Conservation (phyloP, 768 basidiomycete species). For the Austroboletus festivus region DNA sequence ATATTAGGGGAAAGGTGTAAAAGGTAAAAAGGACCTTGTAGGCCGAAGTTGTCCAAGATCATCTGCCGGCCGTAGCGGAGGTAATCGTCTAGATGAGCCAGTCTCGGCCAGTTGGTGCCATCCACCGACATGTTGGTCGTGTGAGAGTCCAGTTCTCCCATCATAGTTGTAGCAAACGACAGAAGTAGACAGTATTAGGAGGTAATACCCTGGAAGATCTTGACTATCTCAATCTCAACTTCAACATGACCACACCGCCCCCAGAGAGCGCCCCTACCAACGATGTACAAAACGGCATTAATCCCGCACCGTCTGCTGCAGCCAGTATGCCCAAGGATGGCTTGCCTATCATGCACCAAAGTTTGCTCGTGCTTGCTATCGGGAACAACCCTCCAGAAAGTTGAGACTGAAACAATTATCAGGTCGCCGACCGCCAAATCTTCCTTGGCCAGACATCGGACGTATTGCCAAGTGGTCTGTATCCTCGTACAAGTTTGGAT, state of each 20-base stretch:
- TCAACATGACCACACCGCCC: conserved; percentile 16
- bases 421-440: conserved; percentile 45
- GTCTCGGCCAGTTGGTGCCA: conserved; percentile 14
- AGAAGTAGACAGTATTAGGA: background rate
- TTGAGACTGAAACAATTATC: background rate
- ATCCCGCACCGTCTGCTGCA: conserved; percentile 14
- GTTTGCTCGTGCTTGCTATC: conserved; percentile 23
- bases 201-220: too few relatives aligned
- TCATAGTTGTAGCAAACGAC: background rate
- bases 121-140: conserved; percentile 5
- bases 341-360: conserved; percentile 37
- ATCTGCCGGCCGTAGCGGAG: conserved; percentile 93
- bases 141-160: background rate
- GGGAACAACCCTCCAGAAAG: background rate
- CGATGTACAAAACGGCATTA: conserved; percentile 11
- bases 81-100: conserved; percentile 65
- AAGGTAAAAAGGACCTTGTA: conserved; percentile 54
- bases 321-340: conserved; percentile 32
- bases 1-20: background rate
- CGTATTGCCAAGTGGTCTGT: conserved; percentile 92
- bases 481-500: conserved; percentile 94
- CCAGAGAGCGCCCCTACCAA: background rate
- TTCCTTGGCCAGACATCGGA: conserved; percentile 83
- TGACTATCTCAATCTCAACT: too few relatives aligned
- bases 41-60: conserved; percentile 87